Evolutionary conservation across 2,329 filamentous ascomycete genomes (phyloP), one percentile per base, ranked within the genome.

Genomic region (Epichloe aotearoae): DNA sequence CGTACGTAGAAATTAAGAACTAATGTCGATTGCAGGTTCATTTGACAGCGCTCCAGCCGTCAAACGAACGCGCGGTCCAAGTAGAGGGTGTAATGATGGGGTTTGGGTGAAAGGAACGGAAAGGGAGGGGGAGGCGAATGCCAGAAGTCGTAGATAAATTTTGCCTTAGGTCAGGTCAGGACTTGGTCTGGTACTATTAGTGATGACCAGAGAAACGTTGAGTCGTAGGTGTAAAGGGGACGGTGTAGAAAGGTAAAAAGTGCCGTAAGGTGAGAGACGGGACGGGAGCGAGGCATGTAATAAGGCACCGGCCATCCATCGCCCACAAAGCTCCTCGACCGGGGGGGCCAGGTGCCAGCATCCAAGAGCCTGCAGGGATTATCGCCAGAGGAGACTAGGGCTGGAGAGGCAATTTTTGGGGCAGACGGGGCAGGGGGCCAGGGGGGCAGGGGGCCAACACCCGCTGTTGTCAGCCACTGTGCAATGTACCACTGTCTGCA

Each of bases 1-100:
- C 79, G 72, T 78, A 88, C 84, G 74, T 74, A 74, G 69, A 76
- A 75, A 74, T 73, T 77, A 71, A 73, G 70, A 68, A 73, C 65
- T 67, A 74, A 72, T 66, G 71, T 72, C 72, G 71, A 73, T 74
- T 90, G 88, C 90, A 96, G 88, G 88, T 93, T 95, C 90, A 95
- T 95, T 88, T 91, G 88, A 94, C 88, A 90, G 88, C 84, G 67
- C 58, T 60, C 55, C 65, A 72, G 83, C 83, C 86, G 87, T 77
- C 88, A 93, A 94, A 84, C 76, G 88, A 95, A 83, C 88, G 88
- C 88, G 88, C 88, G 69, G 69, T 62, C 58, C 61, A 61, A 57
- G 57, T 59, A 55, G 55, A 55, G 54, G 53, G 48, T 51, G 53
- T 44, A 54, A 56, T 60, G 47, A 40, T 60, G 46, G 51, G 38